A percentile compares a stretch with the other conserved stretches of the same genome.
Evolutionary conservation across 2,329 filamentous ascomycete species (phyloP).

Genomic region (Eurotiales sp.): DNA sequence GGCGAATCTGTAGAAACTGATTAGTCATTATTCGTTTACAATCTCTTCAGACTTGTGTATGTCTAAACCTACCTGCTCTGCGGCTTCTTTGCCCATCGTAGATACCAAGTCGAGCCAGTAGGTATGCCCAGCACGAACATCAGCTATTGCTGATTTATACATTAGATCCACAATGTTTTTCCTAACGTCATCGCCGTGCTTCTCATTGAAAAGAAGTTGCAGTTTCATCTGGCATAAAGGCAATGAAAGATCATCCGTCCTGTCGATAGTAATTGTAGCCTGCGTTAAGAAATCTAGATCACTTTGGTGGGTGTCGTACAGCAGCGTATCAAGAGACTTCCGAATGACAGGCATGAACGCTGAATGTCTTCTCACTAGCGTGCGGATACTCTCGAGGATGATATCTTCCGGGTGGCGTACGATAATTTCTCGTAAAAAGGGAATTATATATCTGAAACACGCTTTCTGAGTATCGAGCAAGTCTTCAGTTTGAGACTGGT

Average conservation of each 20-base stretch:
- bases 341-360: conserved; percentile 25
- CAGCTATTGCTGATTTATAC: conserved; percentile 37
- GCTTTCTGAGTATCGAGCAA: conserved; percentile 14
- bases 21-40: too few species aligned
- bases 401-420: conserved; percentile 29
- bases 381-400: conserved; percentile 27
- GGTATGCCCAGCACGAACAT: conserved; percentile 29
- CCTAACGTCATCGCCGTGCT: conserved; percentile 24
- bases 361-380: conserved; percentile 26
- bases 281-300: conserved; percentile 24
- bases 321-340: conserved; percentile 30
- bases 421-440: conserved; percentile 31
- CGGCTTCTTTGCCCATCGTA: conserved; percentile 35
- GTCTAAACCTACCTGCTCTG: conserved; percentile 29
- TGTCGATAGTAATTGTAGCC: conserved; percentile 32
- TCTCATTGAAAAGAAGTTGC: conserved; percentile 35
- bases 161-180: conserved; percentile 36
- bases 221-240: conserved; percentile 42
- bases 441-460: conserved; percentile 23
- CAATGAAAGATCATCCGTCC: conserved; percentile 41
- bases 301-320: conserved; percentile 25
- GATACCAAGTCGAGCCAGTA: conserved; percentile 39
- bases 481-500: conserved; percentile 5
- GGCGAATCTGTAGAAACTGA: conserved; percentile 32
- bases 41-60: too few species aligned